Conservation (phyloP, 2,329 filamentous ascomycete genomes). For the Ceratocystis cubensis region DNA sequence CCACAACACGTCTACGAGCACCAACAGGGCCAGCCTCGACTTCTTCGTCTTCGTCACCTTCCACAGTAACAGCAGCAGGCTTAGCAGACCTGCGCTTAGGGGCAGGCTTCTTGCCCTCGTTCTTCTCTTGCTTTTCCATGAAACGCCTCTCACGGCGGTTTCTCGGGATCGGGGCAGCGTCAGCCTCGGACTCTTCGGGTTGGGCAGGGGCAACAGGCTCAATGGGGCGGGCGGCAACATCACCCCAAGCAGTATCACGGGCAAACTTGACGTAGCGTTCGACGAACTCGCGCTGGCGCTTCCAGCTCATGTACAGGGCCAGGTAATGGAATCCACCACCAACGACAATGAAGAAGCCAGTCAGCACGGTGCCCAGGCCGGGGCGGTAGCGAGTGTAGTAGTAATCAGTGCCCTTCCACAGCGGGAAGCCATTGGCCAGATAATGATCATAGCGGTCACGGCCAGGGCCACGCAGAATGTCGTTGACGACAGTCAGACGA, state of each 20-base stretch:
- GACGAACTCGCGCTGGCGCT: slow-evolving; percentile 80
- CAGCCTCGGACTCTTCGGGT: slow-evolving; percentile 29
- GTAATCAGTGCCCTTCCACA: slow-evolving; percentile 95
- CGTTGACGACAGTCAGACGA: slow-evolving; percentile 69
- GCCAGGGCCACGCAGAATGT: slow-evolving; percentile 68
- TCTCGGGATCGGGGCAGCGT: slow-evolving; percentile 43
- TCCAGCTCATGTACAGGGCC: slow-evolving; percentile 74
- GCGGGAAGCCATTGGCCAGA: slow-evolving; percentile 80
- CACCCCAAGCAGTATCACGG: slow-evolving; percentile 77
- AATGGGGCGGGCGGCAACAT: slow-evolving; percentile 51
- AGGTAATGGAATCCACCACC: slow-evolving; percentile 83
- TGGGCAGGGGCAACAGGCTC: slow-evolving; percentile 28
- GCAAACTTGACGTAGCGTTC: slow-evolving; percentile 85
- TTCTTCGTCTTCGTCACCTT: slow-evolving; percentile 35
- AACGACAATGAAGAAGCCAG: slow-evolving; percentile 67
- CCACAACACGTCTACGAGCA: slow-evolving; percentile 73
- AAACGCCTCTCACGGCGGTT: slow-evolving; percentile 80
- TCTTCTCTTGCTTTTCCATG: slow-evolving; percentile 74
- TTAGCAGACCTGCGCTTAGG: slow-evolving; percentile 30
- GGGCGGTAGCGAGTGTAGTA: slow-evolving; percentile 93
- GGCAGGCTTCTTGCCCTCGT: slow-evolving; percentile 45
- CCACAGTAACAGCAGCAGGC: slow-evolving; percentile 26
- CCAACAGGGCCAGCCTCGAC: slow-evolving; percentile 54
- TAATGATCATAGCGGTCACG: slow-evolving; percentile 93
- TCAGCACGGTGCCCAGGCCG: slow-evolving; percentile 70